Evolutionary conservation across 2,329 filamentous ascomycete genomes (phyloP), one percentile per base, ranked within the genome.

Genomic region (Whalleya microplaca): DNA sequence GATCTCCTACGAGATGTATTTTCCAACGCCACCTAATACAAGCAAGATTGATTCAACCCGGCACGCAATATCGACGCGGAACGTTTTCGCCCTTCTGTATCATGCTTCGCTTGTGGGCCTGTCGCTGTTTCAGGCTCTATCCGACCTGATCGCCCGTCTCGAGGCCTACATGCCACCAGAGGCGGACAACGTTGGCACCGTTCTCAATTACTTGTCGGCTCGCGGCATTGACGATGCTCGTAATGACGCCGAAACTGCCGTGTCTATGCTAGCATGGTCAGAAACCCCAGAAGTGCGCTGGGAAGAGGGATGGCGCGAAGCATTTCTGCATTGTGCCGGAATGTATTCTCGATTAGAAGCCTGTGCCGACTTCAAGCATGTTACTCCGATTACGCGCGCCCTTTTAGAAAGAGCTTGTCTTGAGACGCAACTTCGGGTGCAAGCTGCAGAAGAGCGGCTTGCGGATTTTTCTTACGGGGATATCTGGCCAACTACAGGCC

Each of bases 291-390:
- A 76, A 18, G 82, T 90, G 8, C 78, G 78, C 4, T 89, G 87
- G 85, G 80, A 84, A 44, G 83, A 87, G 60, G 86, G 87, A 1
- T 91, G 87, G 79, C 78, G 82, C 16, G 87, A 90, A 68, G 80
- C 81, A 21, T 91, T 89, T 64, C 76, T 85, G 6, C 88, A 91
- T 67, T 84, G 84, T 61, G 82, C 82, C 2, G 88, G 88, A 21
- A 84, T 89, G 80, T 86, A 81, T 67, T 76, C 68, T 44, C 75
- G 72, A 21, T 70, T 86, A n/a, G 81, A 85, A 58, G 63, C 64
- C 3, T 78, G 76, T 20, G 72, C 79, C 10, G 86, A 88, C 63
- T 90, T 82, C 69, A 79, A 78, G 55, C 72, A 76, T 45, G 72
- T 89, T 21, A 84, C 85, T 1, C 80, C 84, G 1, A 83, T 87